Evolutionary conservation across 176 grass and related monocot genomes (phyloP).

Genomic region (Poa annua): DNA sequence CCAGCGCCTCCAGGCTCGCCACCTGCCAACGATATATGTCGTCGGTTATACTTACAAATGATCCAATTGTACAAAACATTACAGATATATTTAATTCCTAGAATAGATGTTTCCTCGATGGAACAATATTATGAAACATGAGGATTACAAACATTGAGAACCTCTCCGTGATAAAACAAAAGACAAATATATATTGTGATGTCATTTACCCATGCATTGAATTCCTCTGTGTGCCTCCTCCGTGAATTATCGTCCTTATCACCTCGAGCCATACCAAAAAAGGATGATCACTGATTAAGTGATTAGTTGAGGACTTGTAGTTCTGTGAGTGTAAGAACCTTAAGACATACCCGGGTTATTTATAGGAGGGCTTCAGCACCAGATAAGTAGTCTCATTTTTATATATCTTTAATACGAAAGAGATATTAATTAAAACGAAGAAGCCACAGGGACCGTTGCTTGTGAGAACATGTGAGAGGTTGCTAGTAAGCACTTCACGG

Average conservation of each 20-base stretch:
- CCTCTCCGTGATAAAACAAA: neutral
- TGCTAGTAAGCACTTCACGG: neutral
- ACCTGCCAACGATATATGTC: neutral
- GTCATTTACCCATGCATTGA: constrained; percentile 18
- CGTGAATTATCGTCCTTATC: neutral
- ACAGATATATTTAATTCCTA: neutral
- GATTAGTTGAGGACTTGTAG: neutral
- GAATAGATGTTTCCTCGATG: neutral
- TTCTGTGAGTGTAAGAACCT: neutral
- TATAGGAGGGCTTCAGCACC: constrained; percentile 1
- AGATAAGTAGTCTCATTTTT: neutral
- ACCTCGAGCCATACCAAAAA: neutral
- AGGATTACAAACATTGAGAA: neutral
- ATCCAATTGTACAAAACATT: neutral
- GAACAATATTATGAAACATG: neutral
- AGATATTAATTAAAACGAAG: neutral
- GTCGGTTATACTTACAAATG: neutral
- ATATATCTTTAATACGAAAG: neutral
- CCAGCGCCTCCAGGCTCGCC: neutral
- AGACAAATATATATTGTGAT: neutral
- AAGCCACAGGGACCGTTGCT: neutral
- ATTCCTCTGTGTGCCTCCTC: neutral
- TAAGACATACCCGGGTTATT: neutral
- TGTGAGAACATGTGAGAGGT: neutral
- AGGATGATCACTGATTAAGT: neutral